A percentile compares a stretch with the other conserved stretches of the same genome.
These are phyloP conservation scores for Trametopsis cervina DNA, from an alignment of 768 basidiomycete species.

Conservation along the genomic window DNA sequence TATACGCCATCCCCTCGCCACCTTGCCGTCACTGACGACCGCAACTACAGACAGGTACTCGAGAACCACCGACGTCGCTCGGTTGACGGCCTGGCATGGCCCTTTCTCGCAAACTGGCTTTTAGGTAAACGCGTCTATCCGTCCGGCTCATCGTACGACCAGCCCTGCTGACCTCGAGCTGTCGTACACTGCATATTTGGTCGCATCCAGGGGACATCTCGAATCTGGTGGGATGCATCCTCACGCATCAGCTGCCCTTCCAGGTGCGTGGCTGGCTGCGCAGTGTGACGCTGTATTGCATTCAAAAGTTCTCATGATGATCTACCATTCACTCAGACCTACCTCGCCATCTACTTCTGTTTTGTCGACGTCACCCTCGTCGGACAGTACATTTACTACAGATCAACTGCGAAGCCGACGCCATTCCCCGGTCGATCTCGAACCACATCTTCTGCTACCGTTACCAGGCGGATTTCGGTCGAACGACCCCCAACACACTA, in stretches of 20 bases:
- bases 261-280: constrained; percentile 52
- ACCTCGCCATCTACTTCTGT: constrained; percentile 89
- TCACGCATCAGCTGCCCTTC: constrained; percentile 92
- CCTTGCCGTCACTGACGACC: constrained; percentile 2
- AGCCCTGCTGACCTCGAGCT: neutral
- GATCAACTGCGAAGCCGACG: constrained; percentile 29
- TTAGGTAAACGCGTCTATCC: constrained; percentile 47
- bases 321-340: constrained; percentile 45
- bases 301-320: neutral
- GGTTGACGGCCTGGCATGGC: constrained; percentile 86
- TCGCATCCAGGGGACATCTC: constrained; percentile 70
- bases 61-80: constrained; percentile 72
- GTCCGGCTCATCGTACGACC: neutral
- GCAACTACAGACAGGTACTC: constrained; percentile 60
- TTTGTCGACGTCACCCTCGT: constrained; percentile 72
- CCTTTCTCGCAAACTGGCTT: constrained; percentile 92
- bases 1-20: constrained; percentile 8
- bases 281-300: neutral
- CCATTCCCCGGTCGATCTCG: constrained; percentile 35
- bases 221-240: constrained; percentile 84
- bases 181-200: constrained; percentile 6
- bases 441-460: constrained; percentile 30
- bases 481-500: constrained; percentile 56
- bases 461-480: constrained; percentile 38
- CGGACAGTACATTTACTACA: constrained; percentile 78